phyloP scores from a whole-genome alignment of 192 early-diverging fungal species.

The Fimicolochytrium jonesii region DNA sequence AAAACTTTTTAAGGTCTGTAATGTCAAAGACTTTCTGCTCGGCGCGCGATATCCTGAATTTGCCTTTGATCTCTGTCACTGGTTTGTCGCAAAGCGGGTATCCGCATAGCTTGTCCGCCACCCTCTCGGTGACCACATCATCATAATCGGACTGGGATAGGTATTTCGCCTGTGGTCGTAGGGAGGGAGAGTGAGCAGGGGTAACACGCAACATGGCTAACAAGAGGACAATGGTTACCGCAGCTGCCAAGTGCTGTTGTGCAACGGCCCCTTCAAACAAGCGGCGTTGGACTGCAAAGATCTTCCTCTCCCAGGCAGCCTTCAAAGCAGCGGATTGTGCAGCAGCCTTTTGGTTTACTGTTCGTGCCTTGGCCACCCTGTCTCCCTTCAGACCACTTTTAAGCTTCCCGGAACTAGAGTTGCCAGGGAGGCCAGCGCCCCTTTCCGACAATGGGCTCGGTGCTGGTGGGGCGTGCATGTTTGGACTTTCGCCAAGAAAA shows the following conservation, averaged over 20 bases:
- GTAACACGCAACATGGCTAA: too few relatives aligned
- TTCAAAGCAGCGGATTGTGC: constrained; percentile 10
- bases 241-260: constrained; percentile 32
- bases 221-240: constrained; percentile 17
- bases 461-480: too few relatives aligned
- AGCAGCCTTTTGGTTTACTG: too few relatives aligned
- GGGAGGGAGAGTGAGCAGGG: neutral
- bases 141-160: constrained; percentile 63
- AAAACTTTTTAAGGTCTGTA: constrained; percentile 61
- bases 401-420: too few relatives aligned
- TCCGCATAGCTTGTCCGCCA: constrained; percentile 65
- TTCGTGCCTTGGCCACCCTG: too few relatives aligned
- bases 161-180: constrained; percentile 47
- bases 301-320: constrained; percentile 34
- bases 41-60: constrained; percentile 64
- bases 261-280: constrained; percentile 42
- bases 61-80: constrained; percentile 40
- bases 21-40: constrained; percentile 78
- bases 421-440: too few relatives aligned
- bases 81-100: constrained; percentile 73
- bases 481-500: too few relatives aligned
- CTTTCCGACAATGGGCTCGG: too few relatives aligned
- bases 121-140: constrained; percentile 71
- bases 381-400: too few relatives aligned
- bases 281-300: constrained; percentile 42